These are phyloP conservation scores for Heliamphora exappendiculata DNA, from an alignment of 148 eudicot genomes.

Conservation along the genomic window DNA sequence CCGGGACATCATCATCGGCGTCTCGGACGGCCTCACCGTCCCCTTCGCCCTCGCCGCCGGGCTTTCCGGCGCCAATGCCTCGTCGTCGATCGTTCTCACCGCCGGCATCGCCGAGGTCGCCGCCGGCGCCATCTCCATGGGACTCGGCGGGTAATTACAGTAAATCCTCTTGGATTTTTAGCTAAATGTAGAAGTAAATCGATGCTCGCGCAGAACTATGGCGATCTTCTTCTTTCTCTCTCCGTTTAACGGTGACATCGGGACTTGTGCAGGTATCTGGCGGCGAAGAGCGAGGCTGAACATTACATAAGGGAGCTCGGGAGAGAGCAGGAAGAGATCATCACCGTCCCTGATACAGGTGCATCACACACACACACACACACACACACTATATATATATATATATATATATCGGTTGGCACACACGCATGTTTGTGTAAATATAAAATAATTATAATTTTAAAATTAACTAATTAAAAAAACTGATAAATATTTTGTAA, in stretches of 20 bases:
- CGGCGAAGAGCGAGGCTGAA: constrained; percentile 94
- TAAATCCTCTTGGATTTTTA: neutral
- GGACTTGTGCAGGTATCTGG: constrained; percentile 51
- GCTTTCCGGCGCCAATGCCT: constrained; percentile 77
- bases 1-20: constrained; percentile 89
- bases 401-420: too few relatives aligned
- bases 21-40: constrained; percentile 93
- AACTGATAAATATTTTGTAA: too few relatives aligned
- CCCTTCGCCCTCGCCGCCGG: constrained; percentile 96
- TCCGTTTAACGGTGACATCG: neutral
- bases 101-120: constrained; percentile 95
- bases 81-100: constrained; percentile 75
- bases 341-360: constrained; percentile 85
- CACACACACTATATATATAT: neutral
- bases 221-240: neutral
- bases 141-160: constrained; percentile 80
- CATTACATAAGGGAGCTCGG: constrained; percentile 68
- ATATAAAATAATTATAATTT: too few relatives aligned
- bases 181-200: neutral
- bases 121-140: constrained; percentile 97
- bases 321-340: constrained; percentile 79
- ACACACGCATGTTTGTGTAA: too few relatives aligned
- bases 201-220: neutral
- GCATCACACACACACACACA: neutral
- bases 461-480: too few relatives aligned